Conservation (phyloP, 2,329 filamentous ascomycete genomes). For the Colletotrichum sp. region DNA sequence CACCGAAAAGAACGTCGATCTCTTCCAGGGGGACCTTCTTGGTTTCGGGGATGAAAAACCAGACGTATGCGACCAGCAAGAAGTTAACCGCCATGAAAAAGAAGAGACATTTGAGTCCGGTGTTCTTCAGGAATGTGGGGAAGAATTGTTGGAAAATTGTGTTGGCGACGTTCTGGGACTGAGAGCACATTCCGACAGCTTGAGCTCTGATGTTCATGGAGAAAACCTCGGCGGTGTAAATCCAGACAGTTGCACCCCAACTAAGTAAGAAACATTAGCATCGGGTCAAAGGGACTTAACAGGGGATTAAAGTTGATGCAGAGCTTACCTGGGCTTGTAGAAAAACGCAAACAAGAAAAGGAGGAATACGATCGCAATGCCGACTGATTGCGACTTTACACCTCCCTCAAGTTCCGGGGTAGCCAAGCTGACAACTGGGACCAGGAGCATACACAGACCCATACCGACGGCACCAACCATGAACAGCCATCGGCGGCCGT, state of each 20-base stretch:
- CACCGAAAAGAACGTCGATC: conserved; percentile 61
- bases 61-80: conserved; percentile 51
- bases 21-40: conserved; percentile 56
- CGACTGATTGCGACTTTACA: conserved; percentile 62
- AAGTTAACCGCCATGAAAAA: conserved; percentile 47
- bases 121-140: conserved; percentile 67
- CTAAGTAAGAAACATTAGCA: background rate
- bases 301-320: background rate
- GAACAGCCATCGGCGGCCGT: conserved; percentile 68
- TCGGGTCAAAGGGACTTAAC: background rate
- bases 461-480: conserved; percentile 69
- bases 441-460: conserved; percentile 68
- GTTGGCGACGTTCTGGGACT: conserved; percentile 69
- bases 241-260: conserved; percentile 65
- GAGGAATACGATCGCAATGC: conserved; percentile 70
- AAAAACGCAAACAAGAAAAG: conserved; percentile 70
- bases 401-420: conserved; percentile 57
- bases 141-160: conserved; percentile 74
- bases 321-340: conserved; percentile 71
- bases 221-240: conserved; percentile 73
- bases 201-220: conserved; percentile 74
- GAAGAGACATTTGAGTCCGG: conserved; percentile 46
- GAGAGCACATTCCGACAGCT: conserved; percentile 69
- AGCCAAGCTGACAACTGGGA: conserved; percentile 37
- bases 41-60: conserved; percentile 56